Percentiles rank a stretch among this genome's conserved stretches.
These are phyloP conservation scores for Globisporangium echinulatum DNA, from an alignment of 352 stramenopile species.

Conservation along the genomic window DNA sequence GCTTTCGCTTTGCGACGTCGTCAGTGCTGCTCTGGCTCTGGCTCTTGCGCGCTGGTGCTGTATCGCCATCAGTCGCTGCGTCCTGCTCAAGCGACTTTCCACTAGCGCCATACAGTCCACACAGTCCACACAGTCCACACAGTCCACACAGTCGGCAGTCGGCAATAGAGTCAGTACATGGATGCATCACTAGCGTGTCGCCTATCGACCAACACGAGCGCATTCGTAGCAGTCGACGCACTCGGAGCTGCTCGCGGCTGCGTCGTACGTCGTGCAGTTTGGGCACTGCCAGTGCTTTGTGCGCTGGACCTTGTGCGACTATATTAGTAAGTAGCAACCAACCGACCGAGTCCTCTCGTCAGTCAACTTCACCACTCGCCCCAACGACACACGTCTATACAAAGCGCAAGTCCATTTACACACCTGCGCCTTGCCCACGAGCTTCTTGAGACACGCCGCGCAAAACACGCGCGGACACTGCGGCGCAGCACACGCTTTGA, in stretches of 20 bases:
- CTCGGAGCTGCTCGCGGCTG: neutral
- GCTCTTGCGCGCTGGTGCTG: neutral
- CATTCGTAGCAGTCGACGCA: neutral
- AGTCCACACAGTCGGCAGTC: neutral
- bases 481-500: conserved; percentile 6
- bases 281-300: conserved; percentile 56
- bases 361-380: neutral
- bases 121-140: neutral
- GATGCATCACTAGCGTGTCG: neutral
- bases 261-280: conserved; percentile 31
- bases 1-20: conserved; percentile 21
- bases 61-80: no score
- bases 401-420: neutral
- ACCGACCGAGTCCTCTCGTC: neutral
- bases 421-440: conserved; percentile 50
- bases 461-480: conserved; percentile 54
- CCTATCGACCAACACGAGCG: no score
- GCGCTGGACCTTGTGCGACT: conserved; percentile 45
- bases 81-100: no score
- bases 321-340: neutral
- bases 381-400: neutral
- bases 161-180: neutral
- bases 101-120: no score
- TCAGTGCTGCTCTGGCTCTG: neutral
- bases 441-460: conserved; percentile 43